Conservation (phyloP, 2,329 filamentous ascomycete species). For the Beauveria sp. region DNA sequence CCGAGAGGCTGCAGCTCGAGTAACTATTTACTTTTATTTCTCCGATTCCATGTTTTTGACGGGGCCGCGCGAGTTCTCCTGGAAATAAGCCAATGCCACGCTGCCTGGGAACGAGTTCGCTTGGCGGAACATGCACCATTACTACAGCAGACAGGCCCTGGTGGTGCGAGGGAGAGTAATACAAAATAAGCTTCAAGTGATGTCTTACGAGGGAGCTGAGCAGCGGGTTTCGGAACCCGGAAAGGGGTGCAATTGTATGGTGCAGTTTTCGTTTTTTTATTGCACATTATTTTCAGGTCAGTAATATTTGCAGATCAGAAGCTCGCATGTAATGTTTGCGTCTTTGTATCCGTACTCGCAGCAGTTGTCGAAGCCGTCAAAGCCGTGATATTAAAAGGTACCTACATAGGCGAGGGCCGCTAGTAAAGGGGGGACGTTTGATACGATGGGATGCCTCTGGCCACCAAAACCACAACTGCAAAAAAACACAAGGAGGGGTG, state of each 20-base stretch:
- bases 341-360: not conserved
- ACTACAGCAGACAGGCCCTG: not conserved
- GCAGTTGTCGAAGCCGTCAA: not conserved
- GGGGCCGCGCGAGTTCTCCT: not conserved
- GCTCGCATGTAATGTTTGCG: not conserved
- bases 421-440: too few species aligned
- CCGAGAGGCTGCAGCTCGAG: too few species aligned
- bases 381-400: not conserved
- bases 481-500: not conserved
- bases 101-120: not conserved
- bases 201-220: not conserved
- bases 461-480: too few species aligned
- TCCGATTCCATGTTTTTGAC: too few species aligned
- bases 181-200: constrained; percentile 10
- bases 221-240: constrained; percentile 5
- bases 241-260: not conserved
- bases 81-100: not conserved
- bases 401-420: too few species aligned
- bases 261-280: not conserved
- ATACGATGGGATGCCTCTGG: too few species aligned
- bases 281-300: too few species aligned
- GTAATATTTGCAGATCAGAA: not conserved
- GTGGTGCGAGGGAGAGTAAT: constrained; percentile 3
- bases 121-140: constrained; percentile 5
- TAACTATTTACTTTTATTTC: too few species aligned